Base-by-base conservation (phyloP, 352 stramenopile genomes). In the Globisporangium echinulatum region DNA sequence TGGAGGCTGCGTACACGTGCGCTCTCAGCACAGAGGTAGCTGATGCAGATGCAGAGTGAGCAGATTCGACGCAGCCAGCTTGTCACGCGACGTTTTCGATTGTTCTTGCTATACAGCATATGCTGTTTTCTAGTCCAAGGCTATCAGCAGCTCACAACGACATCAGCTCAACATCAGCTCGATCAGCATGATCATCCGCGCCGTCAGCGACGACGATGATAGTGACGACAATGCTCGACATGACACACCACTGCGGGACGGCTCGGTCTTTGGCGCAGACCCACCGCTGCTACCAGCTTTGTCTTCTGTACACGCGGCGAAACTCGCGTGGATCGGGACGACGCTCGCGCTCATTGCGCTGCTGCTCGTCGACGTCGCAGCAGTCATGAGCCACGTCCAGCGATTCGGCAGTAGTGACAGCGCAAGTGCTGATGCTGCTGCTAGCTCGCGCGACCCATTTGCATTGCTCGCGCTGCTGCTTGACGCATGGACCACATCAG, bases 121-220 rank as follows among this genome's bases (percentile, higher is more conserved):
- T 14, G 17, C 9, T 36, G 7, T 51, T 51, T 7, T 37, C 15
- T 51, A 50, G 10, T 15, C 11, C 10, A 47, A n/a, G 42, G 25
- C 3, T 3, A 33, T 33, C 25, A 33, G 3, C 25, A 33, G 25
- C 25, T 3, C 25, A 3, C 25, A 33, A 33, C 25, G 25, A 47
- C 42, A 47, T 14, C 10, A 47, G 42, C 42, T 47, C 25, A 3
- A 47, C 42, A 47, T 14, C 10, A 47, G 42, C 42, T 47, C 42
- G 42, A 47, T 3, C 11, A 62, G n/a, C 10, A 93, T 93, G 83
- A 93, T 93, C 72, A 76, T 93, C 54, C 83, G 83, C 17, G 79
- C 83, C 1, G 76, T 72, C 36, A 87, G 71, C 56, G 72, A 83
- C 64, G 70, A 64, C 66, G 78, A 86, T 17, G 72, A 72, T 19